A percentile compares a stretch with the other conserved stretches of the same genome.
Conservation (phyloP, 768 basidiomycete species). For the Phylloporus sp. region DNA sequence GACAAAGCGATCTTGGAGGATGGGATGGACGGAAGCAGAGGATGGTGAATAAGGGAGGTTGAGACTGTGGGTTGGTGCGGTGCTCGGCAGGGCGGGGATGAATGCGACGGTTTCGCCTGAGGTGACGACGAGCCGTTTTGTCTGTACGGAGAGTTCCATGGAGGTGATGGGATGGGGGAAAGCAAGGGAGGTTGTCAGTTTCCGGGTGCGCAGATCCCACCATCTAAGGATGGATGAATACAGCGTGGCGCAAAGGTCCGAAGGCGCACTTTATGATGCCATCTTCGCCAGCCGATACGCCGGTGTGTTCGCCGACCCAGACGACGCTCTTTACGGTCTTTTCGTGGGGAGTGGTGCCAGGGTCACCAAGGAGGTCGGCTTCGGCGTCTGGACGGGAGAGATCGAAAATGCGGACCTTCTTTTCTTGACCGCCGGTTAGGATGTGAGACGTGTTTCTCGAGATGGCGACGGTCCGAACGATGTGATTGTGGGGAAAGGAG, state of each 20-base stretch:
- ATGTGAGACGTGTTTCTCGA: constrained; percentile 66
- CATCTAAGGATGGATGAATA: constrained; percentile 51
- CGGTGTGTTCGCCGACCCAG: constrained; percentile 85
- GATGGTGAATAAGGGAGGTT: constrained; percentile 84
- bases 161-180: constrained; percentile 83
- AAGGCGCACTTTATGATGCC: constrained; percentile 70
- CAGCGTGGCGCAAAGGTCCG: neutral
- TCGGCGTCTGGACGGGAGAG: constrained; percentile 81
- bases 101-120: constrained; percentile 92
- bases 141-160: constrained; percentile 85
- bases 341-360: constrained; percentile 64
- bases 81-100: constrained; percentile 67
- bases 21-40: constrained; percentile 92
- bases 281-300: constrained; percentile 90
- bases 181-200: constrained; percentile 61
- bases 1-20: constrained; percentile 83
- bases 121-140: constrained; percentile 81
- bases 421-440: constrained; percentile 93
- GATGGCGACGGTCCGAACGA: constrained; percentile 91
- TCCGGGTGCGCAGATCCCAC: constrained; percentile 90
- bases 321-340: constrained; percentile 90
- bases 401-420: constrained; percentile 95
- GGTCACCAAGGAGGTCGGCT: constrained; percentile 70
- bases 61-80: constrained; percentile 65
- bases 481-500: constrained; percentile 98